Evolutionary conservation across 805 yeast species (phyloP), one percentile per base, ranked within the genome.

Genomic region (Wickerhamomyces mucosus): DNA sequence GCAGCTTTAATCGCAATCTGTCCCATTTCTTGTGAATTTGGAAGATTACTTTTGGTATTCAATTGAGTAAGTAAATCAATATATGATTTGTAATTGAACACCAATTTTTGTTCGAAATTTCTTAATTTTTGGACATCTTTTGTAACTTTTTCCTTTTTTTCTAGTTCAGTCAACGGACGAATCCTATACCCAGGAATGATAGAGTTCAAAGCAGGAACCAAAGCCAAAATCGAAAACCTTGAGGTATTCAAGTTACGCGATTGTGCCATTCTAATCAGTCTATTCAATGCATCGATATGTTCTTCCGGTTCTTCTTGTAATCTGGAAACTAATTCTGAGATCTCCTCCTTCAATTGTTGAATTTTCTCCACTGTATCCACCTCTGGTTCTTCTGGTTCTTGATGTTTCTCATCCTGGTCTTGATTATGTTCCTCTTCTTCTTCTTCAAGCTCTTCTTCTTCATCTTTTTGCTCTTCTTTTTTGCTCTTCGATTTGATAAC

Each of bases 251-350:
- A 62, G 42, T 79, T 76, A 42, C 67, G 69, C 2, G 92, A 78
- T 35, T 62, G 67, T 0, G 83, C 65, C 85, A 81, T 79, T 43
- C 68, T 73, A 32, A 82, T 61, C 30, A 82, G 63, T 50, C 88
- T 72, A 3, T 80, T 67, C 10, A 88, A 60, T 18, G 74, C 62
- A 11, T 69, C 50, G 7, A 79, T 65, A 46, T 88, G 72, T 47
- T 84, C 95, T 53, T 92, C 97, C 6, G 97, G 96, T 36, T 84
- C 83, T 51, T 86, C 94, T 46, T 75, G 75, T 21, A 89, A 58
- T 26, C 69, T 69, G 24, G 83, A 81, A 1, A 94, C 96, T 29
- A 78, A 55, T 14, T 70, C 75, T 0, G 97, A 95, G 26, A 92
- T 71, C 34, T 81, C 83, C 56, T 86, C 96, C 47, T 86, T 82